phyloP scores from a whole-genome alignment of 2,329 filamentous ascomycete species.

The Neopestalotiopsis clavispora region DNA sequence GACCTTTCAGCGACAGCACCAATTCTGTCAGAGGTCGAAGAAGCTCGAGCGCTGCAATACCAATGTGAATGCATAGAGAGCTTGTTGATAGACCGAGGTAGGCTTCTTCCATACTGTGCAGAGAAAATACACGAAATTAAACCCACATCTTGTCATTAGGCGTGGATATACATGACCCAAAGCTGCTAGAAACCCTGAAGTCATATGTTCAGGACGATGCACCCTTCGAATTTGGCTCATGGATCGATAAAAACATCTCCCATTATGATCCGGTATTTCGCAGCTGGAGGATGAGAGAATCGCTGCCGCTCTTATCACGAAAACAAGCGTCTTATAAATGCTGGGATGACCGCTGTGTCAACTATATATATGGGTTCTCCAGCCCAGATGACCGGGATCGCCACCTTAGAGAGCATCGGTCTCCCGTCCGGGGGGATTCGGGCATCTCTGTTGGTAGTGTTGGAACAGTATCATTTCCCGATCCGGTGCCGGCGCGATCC shows the following conservation, averaged over 20 bases:
- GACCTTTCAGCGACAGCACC: conserved; percentile 46
- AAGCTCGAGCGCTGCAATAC: conserved; percentile 61
- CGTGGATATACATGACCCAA: conserved; percentile 46
- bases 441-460: conserved; percentile 46
- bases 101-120: conserved; percentile 23
- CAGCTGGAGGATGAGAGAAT: conserved; percentile 43
- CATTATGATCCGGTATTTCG: conserved; percentile 54
- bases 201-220: conserved; percentile 42
- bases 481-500: conserved; percentile 35
- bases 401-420: conserved; percentile 53
- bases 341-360: conserved; percentile 57
- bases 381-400: conserved; percentile 55
- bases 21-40: conserved; percentile 57
- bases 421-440: conserved; percentile 48
- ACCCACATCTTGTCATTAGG: conserved; percentile 35
- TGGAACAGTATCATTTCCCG: conserved; percentile 40
- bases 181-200: conserved; percentile 44
- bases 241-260: conserved; percentile 58
- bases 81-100: conserved; percentile 55
- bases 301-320: conserved; percentile 40
- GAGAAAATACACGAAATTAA: conserved; percentile 10
- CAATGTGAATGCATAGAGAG: conserved; percentile 63
- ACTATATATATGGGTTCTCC: conserved; percentile 63
- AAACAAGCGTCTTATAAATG: conserved; percentile 56
- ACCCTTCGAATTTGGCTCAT: conserved; percentile 53